Evolutionary conservation across 2,329 filamentous ascomycete genomes (phyloP).

Genomic region (Boeremia lycopersici): DNA sequence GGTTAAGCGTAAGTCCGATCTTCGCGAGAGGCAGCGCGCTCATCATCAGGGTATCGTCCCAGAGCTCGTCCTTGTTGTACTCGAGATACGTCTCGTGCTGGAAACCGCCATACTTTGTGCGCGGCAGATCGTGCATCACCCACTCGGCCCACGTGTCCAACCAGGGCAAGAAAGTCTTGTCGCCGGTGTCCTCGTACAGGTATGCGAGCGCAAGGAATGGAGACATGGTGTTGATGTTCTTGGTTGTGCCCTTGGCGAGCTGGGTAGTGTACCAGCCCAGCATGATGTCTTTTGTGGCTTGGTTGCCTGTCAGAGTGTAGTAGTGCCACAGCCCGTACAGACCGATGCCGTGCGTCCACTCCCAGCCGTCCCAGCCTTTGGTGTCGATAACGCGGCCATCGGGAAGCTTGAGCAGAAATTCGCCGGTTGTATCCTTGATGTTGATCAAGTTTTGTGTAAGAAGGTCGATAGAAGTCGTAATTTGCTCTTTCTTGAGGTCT

Average conservation of each 20-base stretch:
- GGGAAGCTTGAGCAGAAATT: slow-evolving; percentile 72
- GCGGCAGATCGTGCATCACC: slow-evolving; percentile 76
- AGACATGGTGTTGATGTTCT: slow-evolving; percentile 87
- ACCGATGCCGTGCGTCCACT: slow-evolving; percentile 81
- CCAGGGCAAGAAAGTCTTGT: slow-evolving; percentile 75
- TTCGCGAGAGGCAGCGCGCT: slow-evolving; percentile 80
- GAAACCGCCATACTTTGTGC: slow-evolving; percentile 74
- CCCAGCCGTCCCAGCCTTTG: slow-evolving; percentile 84
- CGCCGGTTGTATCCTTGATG: slow-evolving; percentile 75
- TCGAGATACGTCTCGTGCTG: slow-evolving; percentile 77
- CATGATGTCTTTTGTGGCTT: slow-evolving; percentile 67
- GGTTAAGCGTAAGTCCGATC: slow-evolving; percentile 72
- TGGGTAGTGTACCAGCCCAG: slow-evolving; percentile 74
- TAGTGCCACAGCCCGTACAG: slow-evolving; percentile 85
- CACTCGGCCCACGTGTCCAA: slow-evolving; percentile 82
- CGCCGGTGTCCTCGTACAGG: slow-evolving; percentile 76
- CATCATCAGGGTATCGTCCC: slow-evolving; percentile 91
- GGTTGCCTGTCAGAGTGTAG: slow-evolving; percentile 72
- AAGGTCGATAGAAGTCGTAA: slow-evolving; percentile 64
- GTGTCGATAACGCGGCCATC: slow-evolving; percentile 82
- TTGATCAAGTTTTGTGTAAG: slow-evolving; percentile 77
- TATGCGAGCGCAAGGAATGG: slow-evolving; percentile 76
- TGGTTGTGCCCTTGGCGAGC: slow-evolving; percentile 74
- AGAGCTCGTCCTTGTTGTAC: slow-evolving; percentile 75
- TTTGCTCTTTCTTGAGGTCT: slow-evolving; percentile 50